phyloP scores from a whole-genome alignment of 2,329 filamentous ascomycete genomes.

The Apiospora malaysiana region DNA sequence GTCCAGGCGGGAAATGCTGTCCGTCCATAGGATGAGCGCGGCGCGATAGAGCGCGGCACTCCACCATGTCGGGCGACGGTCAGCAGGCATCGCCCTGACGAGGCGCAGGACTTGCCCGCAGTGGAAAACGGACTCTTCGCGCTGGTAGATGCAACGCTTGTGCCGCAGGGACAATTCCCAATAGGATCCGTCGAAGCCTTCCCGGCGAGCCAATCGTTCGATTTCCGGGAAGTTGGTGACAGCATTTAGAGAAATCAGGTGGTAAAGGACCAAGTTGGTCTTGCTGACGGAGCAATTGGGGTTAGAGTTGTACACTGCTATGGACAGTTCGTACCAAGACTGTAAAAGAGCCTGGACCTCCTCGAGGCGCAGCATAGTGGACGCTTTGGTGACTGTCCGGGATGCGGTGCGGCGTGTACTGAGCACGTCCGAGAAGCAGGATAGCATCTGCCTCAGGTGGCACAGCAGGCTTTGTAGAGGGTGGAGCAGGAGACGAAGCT shows the following conservation, averaged over 20 bases:
- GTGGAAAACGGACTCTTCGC: conserved; percentile 70
- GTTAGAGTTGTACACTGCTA: conserved; percentile 60
- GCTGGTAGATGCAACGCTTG: conserved; percentile 67
- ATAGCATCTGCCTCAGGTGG: conserved; percentile 69
- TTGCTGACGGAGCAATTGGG: conserved; percentile 64
- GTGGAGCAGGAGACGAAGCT: conserved; percentile 71
- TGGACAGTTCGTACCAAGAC: conserved; percentile 71
- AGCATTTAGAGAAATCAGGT: conserved; percentile 72
- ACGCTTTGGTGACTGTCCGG: conserved; percentile 61
- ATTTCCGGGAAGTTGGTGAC: conserved; percentile 72
- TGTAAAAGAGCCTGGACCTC: conserved; percentile 69
- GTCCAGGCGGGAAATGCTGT: conserved; percentile 61
- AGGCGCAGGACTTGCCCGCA: conserved; percentile 70
- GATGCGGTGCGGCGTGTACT: conserved; percentile 46
- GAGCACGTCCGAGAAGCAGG: conserved; percentile 65
- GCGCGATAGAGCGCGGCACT: conserved; percentile 73
- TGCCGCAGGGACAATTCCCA: conserved; percentile 61
- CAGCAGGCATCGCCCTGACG: conserved; percentile 63
- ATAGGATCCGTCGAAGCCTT: conserved; percentile 61
- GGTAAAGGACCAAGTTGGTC: conserved; percentile 72
- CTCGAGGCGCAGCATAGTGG: conserved; percentile 64
- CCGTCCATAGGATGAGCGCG: conserved; percentile 66
- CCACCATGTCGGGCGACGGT: conserved; percentile 73
- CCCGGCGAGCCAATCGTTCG: conserved; percentile 68
- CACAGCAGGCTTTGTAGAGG: conserved; percentile 70